Conservation (phyloP, 495 filamentous ascomycete species). For the Bathelium albidoporum region DNA sequence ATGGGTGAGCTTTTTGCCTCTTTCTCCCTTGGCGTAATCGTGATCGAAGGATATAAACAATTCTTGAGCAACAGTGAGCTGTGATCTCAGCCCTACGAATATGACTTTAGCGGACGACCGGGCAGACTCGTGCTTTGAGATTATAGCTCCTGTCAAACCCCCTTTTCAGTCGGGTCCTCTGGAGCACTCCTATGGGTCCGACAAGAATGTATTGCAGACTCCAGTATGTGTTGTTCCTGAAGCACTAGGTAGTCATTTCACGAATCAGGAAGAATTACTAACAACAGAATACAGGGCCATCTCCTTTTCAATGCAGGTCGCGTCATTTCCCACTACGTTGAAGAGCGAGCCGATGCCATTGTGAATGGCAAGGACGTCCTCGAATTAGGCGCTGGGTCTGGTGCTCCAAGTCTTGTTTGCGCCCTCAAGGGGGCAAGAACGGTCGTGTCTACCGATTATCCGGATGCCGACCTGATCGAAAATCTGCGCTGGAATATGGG, state of each 20-base stretch:
- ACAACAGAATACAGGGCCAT: constrained; percentile 49
- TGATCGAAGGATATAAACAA: neutral
- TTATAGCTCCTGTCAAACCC: neutral
- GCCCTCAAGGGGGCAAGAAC: constrained; percentile 54
- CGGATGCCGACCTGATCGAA: constrained; percentile 65
- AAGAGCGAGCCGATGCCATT: constrained; percentile 46
- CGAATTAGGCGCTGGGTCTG: constrained; percentile 84
- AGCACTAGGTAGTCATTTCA: too few species aligned
- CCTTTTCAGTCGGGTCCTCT: neutral
- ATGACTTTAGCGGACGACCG: neutral
- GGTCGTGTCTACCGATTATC: constrained; percentile 81
- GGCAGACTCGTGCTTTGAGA: constrained; percentile 4
- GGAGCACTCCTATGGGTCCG: constrained; percentile 2
- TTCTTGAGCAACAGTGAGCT: neutral
- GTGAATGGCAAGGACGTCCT: constrained; percentile 57
- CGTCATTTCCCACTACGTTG: constrained; percentile 64
- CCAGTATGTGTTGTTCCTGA: neutral
- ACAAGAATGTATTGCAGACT: neutral
- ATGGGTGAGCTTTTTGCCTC: constrained; percentile 44
- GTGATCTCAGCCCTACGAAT: too few species aligned
- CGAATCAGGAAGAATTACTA: neutral
- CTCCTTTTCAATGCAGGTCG: constrained; percentile 83
- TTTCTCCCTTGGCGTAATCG: constrained; percentile 1
- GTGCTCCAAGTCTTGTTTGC: constrained; percentile 70
- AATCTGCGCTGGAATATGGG: constrained; percentile 66